Evolutionary conservation across 2,329 filamentous ascomycete genomes (phyloP).

Genomic region (Aspergillus carbonarius): DNA sequence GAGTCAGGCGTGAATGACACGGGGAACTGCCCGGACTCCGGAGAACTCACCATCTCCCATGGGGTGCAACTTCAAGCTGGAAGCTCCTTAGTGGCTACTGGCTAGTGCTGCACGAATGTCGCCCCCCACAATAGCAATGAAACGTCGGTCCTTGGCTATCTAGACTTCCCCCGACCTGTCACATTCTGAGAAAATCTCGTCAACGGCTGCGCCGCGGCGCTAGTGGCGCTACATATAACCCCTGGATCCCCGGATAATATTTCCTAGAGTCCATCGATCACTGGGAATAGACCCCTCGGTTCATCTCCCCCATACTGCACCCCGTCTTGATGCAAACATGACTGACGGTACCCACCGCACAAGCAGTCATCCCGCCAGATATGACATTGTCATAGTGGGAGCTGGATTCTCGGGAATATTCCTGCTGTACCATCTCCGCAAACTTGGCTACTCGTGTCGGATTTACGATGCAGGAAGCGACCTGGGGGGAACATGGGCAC

Average conservation of each 20-base stretch:
- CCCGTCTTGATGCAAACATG: not conserved
- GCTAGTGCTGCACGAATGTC: too few species aligned
- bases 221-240: not conserved
- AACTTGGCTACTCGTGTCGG: slow-evolving; percentile 3
- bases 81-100: too few species aligned
- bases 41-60: too few species aligned
- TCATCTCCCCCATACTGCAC: not conserved
- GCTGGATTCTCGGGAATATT: slow-evolving; percentile 13
- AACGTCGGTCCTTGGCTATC: too few species aligned
- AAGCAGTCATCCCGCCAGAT: not conserved
- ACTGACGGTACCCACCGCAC: not conserved
- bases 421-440: slow-evolving; percentile 9
- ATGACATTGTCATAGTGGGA: slow-evolving; percentile 10
- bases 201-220: not conserved
- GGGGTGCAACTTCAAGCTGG: too few species aligned
- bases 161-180: not conserved
- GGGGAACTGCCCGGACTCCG: too few species aligned
- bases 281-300: not conserved
- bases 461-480: slow-evolving; percentile 8
- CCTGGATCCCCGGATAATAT: not conserved
- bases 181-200: not conserved
- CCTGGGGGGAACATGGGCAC: slow-evolving; percentile 11
- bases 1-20: too few species aligned
- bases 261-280: not conserved
- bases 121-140: too few species aligned